These are phyloP conservation scores for Syncephalastrum contaminatum DNA, from an alignment of 371 early-diverging fungal genomes.

Conservation along the genomic window DNA sequence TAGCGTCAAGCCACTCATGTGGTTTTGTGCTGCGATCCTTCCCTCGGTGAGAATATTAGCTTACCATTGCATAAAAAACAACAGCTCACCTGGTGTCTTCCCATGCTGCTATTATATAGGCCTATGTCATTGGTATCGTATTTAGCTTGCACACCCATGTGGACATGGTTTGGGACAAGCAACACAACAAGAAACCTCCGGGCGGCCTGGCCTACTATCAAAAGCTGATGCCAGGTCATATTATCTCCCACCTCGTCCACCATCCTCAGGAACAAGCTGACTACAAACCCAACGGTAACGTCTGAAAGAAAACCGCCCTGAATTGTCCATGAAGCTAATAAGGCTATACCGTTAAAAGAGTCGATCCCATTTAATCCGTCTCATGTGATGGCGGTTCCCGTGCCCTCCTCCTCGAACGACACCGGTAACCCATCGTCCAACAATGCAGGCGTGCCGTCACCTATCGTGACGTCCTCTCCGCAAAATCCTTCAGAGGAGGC, in stretches of 20 bases:
- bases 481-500: neutral
- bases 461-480: neutral
- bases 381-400: no score
- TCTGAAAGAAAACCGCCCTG: no score
- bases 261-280: constrained; percentile 10
- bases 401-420: no score
- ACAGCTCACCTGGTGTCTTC: neutral
- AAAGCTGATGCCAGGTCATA: constrained; percentile 34
- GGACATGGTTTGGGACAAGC: constrained; percentile 79
- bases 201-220: constrained; percentile 21
- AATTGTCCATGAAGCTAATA: no score
- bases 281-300: no score
- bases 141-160: constrained; percentile 94
- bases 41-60: constrained; percentile 49
- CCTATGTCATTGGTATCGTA: constrained; percentile 89
- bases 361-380: no score
- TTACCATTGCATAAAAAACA: neutral
- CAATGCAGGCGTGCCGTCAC: neutral
- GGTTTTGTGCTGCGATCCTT: constrained; percentile 82
- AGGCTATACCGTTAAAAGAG: no score
- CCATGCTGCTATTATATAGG: constrained; percentile 20
- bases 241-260: constrained; percentile 46
- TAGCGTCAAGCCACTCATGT: constrained; percentile 84
- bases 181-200: constrained; percentile 18
- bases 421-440: neutral